phyloP scores from a whole-genome alignment of 768 basidiomycete genomes.

The Mycena crocata region DNA sequence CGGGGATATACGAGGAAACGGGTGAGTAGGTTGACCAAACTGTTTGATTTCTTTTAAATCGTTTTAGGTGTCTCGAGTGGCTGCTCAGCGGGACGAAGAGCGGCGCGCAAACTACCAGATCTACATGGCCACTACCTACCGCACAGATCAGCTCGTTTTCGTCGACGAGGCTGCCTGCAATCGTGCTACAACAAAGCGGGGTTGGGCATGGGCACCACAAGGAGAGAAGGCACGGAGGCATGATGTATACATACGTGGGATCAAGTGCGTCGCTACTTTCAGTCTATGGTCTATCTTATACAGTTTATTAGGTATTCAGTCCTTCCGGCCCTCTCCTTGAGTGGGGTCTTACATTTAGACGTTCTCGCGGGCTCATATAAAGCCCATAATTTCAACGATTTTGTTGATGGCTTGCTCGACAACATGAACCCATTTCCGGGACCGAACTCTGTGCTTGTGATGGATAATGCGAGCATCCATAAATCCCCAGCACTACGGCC shows the following conservation, averaged over 20 bases:
- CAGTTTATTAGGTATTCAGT: slow-evolving; percentile 44
- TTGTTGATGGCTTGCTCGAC: slow-evolving; percentile 38
- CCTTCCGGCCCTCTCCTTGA: slow-evolving; percentile 42
- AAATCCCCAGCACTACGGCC: slow-evolving; percentile 33
- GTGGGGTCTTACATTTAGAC: slow-evolving; percentile 40
- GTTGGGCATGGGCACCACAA: slow-evolving; percentile 2
- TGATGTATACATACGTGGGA: slow-evolving; percentile 11
- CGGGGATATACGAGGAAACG: slow-evolving; percentile 24
- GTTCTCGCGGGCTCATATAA: slow-evolving; percentile 43
- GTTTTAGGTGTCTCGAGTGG: slow-evolving; percentile 23
- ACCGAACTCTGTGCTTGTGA: slow-evolving; percentile 44
- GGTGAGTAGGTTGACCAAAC: background rate
- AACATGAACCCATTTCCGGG: slow-evolving; percentile 45
- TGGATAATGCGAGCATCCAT: slow-evolving; percentile 50
- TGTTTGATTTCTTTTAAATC: background rate
- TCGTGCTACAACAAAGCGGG: background rate
- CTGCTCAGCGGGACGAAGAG: slow-evolving; percentile 33
- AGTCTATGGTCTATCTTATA: background rate
- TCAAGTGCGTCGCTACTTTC: slow-evolving; percentile 8
- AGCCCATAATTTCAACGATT: slow-evolving; percentile 34
- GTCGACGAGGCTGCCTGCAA: slow-evolving; percentile 23
- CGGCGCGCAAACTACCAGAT: slow-evolving; percentile 25
- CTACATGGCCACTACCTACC: slow-evolving; percentile 28
- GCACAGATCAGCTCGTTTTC: slow-evolving; percentile 23
- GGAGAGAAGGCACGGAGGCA: slow-evolving; percentile 5